Evolutionary conservation across 257 asterid genomes (phyloP), one percentile per base, ranked within the genome.

Genomic region (Plantago elongata): DNA sequence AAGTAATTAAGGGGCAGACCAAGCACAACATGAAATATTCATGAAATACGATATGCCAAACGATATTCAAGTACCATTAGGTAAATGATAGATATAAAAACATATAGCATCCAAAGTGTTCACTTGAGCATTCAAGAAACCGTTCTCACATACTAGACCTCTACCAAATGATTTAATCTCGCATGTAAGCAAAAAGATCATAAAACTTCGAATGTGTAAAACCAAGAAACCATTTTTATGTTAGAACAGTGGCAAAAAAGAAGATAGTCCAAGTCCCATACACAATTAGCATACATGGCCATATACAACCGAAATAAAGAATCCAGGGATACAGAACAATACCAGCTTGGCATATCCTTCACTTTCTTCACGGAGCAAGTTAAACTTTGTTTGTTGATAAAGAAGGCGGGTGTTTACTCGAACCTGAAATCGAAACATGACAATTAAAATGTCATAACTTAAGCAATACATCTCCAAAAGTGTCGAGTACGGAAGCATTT

Each of bases 321-420:
- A 55, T 43, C n/a, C 60, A 63, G 50, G 27, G 68, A 66, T 58
- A 49, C 51, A 27, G 57, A 62, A 10, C 7, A 48, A 43, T 89
- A 93, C 99, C 99, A 93, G 90, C 73, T 93, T 93, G 57, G 99
- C 97, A 75, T 89, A 93, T 67, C 99, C 99, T 73, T 93, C 99
- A 40, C 97, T 93, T 81, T 93, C 99, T 81, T 93, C 99, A 54
- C 97, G 87, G 48, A 93, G 97, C 79, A 93, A 89, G 74, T 93
- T 93, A 69, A 93, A 93, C 69, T 93, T 93, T 45, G 99, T 93
- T 82, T 93, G 99, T 72, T 93, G 99, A 79, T 93, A 93, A 65
- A 93, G 96, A 83, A 93, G 99, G 57, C 99, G 95, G 30, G 99
- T 93, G 73, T 93, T 93, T 69, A 93, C 99, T 74, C 99, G 85